phyloP scores from a whole-genome alignment of 2,329 filamentous ascomycete species.

The Colletotrichum tofieldiae region DNA sequence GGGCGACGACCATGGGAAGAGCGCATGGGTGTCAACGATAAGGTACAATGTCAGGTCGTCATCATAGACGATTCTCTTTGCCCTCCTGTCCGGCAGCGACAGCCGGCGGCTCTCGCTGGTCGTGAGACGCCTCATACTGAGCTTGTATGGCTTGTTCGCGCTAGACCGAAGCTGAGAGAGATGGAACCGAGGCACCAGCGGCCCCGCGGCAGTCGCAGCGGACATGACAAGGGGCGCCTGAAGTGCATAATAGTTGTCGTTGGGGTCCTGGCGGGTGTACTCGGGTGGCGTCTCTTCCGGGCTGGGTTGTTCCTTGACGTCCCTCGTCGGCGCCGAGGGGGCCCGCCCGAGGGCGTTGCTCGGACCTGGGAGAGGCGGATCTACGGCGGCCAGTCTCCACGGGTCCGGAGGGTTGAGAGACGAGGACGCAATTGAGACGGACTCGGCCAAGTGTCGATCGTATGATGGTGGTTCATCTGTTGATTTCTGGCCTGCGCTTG shows the following conservation, averaged over 20 bases:
- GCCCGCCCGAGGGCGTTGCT: not conserved
- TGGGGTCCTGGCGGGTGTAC: constrained; percentile 21
- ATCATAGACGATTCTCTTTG: constrained; percentile 10
- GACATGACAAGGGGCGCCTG: constrained; percentile 11
- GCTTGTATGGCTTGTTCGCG: constrained; percentile 23
- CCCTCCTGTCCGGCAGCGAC: not conserved
- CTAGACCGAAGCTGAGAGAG: constrained; percentile 4
- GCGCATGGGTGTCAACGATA: constrained; percentile 16
- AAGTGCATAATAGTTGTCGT: constrained; percentile 15
- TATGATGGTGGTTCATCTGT: not conserved
- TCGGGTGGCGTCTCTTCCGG: not conserved
- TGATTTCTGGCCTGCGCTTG: not conserved
- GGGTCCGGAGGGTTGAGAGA: not conserved
- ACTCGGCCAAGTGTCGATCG: not conserved
- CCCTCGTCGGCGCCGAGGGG: not conserved
- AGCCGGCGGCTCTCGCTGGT: constrained; percentile 11
- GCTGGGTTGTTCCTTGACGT: not conserved
- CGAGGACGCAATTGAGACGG: not conserved
- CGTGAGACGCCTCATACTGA: constrained; percentile 18
- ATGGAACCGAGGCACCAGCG: constrained; percentile 12
- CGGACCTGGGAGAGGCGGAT: not conserved
- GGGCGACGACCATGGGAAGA: not conserved
- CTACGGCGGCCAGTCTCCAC: not conserved
- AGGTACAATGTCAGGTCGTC: constrained; percentile 29
- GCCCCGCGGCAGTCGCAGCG: not conserved